Conservation (phyloP, 257 asterid species). For the Fraxinus quadrangulata region DNA sequence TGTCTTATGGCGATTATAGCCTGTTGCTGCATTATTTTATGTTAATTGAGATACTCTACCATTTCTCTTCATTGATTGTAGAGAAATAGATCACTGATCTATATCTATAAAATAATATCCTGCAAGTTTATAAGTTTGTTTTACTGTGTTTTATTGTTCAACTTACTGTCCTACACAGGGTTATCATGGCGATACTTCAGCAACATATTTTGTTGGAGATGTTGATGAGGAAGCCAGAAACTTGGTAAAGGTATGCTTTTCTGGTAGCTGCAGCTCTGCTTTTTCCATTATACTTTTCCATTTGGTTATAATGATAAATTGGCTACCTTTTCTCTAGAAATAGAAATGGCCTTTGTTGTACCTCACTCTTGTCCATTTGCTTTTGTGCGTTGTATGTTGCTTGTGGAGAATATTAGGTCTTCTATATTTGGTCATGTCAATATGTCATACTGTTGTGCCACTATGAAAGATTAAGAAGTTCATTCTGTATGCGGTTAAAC, state of each 20-base stretch:
- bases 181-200: slow-evolving; percentile 98
- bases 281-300: background rate
- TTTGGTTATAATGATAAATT: slow-evolving; percentile 2
- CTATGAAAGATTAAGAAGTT: slow-evolving; percentile 20
- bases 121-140: slow-evolving; percentile 19
- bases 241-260: slow-evolving; percentile 74
- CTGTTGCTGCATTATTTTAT: background rate
- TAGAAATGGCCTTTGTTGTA: no score
- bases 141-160: slow-evolving; percentile 23
- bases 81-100: background rate
- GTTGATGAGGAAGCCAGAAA: slow-evolving; percentile 78
- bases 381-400: background rate
- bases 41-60: slow-evolving; percentile 2
- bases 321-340: slow-evolving; percentile 1
- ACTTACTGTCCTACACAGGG: slow-evolving; percentile 55
- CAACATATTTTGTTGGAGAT: slow-evolving; percentile 82
- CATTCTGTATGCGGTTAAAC: background rate
- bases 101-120: background rate
- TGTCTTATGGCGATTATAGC: background rate
- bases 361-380: background rate
- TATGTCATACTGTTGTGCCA: background rate
- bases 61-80: slow-evolving; percentile 13
- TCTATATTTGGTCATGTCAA: background rate
- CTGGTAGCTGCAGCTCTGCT: slow-evolving; percentile 26
- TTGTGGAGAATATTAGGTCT: background rate